Base-by-base conservation (phyloP, 305 asterid genomes). In the Caryopteris hybrid region DNA sequence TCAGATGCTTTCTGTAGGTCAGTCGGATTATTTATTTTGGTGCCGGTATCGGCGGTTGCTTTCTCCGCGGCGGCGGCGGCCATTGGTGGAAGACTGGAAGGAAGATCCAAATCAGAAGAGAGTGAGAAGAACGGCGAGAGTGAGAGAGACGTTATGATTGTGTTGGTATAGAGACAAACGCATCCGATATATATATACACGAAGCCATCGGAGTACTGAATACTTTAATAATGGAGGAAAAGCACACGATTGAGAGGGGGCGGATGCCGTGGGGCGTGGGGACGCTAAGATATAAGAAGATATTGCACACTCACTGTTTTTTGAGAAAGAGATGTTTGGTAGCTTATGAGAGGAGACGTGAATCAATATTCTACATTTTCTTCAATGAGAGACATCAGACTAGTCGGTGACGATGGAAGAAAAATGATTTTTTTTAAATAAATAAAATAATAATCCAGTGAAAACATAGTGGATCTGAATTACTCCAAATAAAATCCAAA, bases 21-120 rank as follows among this genome's bases (percentile, higher is more conserved):
- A n/a, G 61, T 48, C 41, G 70, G 47, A 51, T 34, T 47, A 29
- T 14, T 5, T 17, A 33, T 36, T 23, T 45, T 71, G 20, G 62
- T 10, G 27, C 14, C 59, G 2, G 68, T 27, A 14, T 47, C 29
- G 54, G 47, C 53, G 36, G 38, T 1, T 17, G 50, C 29, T 43
- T 21, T 71, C 20, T 66, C 69, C 33, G n/a, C 70, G 41, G 52
- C 31, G 46, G 59, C 73, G 64, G 65, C 50, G 38, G 59, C 73
- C 73, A 70, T 70, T 43, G 60, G 48, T 10, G 57, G 48, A 11
- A 11, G 5, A 59, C 9, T 8, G 2, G 16, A n/a, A n/a, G n/a
- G n/a, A n/a, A n/a, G 50, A 6, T 48, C 25, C 17, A 42, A 43
- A 54, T 0, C 17, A 13, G 4, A 8, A 27, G 16, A 22, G 27